Evolutionary conservation across 2,329 filamentous ascomycete species (phyloP).

Genomic region (Cyclaneusma minus): DNA sequence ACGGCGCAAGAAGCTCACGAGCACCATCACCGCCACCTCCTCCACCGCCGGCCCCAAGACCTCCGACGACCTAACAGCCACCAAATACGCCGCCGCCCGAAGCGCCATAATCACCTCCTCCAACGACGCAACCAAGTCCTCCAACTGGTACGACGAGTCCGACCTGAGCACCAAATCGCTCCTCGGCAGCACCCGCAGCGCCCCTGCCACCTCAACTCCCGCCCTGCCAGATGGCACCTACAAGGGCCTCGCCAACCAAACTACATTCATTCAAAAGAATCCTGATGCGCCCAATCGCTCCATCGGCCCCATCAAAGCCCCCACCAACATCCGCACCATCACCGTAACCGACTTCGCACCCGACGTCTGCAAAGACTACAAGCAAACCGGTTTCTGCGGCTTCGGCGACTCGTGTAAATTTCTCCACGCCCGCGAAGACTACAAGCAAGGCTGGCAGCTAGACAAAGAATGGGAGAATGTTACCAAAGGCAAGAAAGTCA

Average conservation of each 20-base stretch:
- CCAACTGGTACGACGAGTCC: conserved; percentile 80
- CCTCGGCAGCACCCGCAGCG: conserved; percentile 36
- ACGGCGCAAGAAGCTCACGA: conserved; percentile 54
- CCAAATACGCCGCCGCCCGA: conserved; percentile 45
- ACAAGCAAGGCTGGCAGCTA: conserved; percentile 88
- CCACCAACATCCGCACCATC: conserved; percentile 79
- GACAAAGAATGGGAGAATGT: conserved; percentile 87
- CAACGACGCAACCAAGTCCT: conserved; percentile 81
- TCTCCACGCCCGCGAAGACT: conserved; percentile 60
- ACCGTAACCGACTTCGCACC: conserved; percentile 84
- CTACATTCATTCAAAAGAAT: conserved; percentile 65
- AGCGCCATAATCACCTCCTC: conserved; percentile 44
- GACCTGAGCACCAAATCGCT: conserved; percentile 33
- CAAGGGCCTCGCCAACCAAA: conserved; percentile 58
- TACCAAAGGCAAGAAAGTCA: conserved; percentile 52
- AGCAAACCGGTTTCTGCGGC: conserved; percentile 47
- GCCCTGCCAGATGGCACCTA: conserved; percentile 61
- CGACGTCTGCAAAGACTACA: conserved; percentile 92
- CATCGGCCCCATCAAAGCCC: conserved; percentile 76
- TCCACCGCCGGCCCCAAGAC: conserved; percentile 24
- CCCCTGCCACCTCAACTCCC: conserved; percentile 18
- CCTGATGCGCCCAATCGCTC: conserved; percentile 52
- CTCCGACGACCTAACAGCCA: conserved; percentile 29
- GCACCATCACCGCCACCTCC: conserved; percentile 50
- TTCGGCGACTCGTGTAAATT: conserved; percentile 65